phyloP scores from a whole-genome alignment of 352 stramenopile genomes.

The Thalassiosira ordinaria region DNA sequence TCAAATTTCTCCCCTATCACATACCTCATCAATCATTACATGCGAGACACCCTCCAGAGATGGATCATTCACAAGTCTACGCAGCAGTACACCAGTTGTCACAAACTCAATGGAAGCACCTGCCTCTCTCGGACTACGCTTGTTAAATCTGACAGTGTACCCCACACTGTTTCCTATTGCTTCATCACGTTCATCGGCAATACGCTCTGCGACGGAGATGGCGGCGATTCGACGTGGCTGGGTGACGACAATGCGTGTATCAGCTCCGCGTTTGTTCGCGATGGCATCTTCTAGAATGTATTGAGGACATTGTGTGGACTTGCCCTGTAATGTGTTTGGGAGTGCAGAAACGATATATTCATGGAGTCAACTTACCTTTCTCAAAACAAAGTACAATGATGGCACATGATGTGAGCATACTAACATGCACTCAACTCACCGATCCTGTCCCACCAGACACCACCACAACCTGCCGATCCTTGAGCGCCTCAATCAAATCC shows the following conservation, averaged over 20 bases:
- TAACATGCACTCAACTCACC: constrained; percentile 6
- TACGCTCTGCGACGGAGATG: constrained; percentile 90
- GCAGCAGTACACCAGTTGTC: constrained; percentile 86
- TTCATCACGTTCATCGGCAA: constrained; percentile 86
- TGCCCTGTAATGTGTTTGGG: constrained; percentile 68
- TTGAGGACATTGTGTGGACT: constrained; percentile 93
- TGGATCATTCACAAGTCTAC: constrained; percentile 68
- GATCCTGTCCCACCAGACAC: constrained; percentile 36
- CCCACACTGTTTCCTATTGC: constrained; percentile 83
- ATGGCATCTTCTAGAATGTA: constrained; percentile 89
- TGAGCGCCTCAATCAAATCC: constrained; percentile 22
- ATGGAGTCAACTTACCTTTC: background rate
- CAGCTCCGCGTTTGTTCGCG: constrained; percentile 72
- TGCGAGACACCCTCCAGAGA: constrained; percentile 81
- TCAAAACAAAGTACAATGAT: background rate
- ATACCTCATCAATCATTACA: constrained; percentile 92
- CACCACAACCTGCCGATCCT: constrained; percentile 20
- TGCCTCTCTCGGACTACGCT: constrained; percentile 7
- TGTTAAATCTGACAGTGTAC: constrained; percentile 94
- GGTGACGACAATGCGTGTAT: constrained; percentile 85
- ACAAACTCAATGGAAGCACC: constrained; percentile 91
- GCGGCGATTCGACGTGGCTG: constrained; percentile 92
- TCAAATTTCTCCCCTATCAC: no score
- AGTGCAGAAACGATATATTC: background rate
- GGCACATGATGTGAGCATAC: background rate